Evolutionary conservation across 306 rosid species (phyloP).

Genomic region (Carpinus fangiana): DNA sequence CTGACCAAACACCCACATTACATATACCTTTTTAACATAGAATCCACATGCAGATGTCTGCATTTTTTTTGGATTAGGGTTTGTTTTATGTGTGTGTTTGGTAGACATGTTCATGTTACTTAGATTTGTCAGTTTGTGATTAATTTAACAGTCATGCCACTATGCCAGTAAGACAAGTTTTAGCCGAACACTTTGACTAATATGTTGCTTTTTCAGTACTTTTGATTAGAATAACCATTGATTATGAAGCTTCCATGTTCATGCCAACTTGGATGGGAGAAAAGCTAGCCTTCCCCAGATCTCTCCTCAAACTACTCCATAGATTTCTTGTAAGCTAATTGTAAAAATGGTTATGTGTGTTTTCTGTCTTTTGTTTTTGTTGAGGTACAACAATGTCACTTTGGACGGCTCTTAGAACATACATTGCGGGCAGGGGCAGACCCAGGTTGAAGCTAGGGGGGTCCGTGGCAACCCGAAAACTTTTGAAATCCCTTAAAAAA

Average conservation of each 20-base stretch:
- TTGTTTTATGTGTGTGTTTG: constrained; percentile 46
- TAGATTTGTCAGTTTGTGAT: constrained; percentile 68
- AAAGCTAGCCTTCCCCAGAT: not conserved
- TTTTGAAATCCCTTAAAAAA: too few relatives aligned
- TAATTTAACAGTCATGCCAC: constrained; percentile 19
- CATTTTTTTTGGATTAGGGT: constrained; percentile 39
- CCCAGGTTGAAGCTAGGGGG: too few relatives aligned
- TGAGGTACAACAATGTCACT: too few relatives aligned
- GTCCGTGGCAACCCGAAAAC: too few relatives aligned
- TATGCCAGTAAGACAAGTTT: constrained; percentile 27
- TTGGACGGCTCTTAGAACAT: too few relatives aligned
- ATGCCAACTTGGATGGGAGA: constrained; percentile 19
- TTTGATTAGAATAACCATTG: constrained; percentile 7
- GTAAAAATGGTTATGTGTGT: too few relatives aligned
- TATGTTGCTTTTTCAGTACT: constrained; percentile 15
- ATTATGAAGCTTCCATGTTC: not conserved
- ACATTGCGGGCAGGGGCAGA: too few relatives aligned
- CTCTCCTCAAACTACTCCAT: not conserved
- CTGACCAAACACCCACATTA: constrained; percentile 24
- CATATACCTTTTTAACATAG: constrained; percentile 32
- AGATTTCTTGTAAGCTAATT: not conserved
- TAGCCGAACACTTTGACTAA: constrained; percentile 51
- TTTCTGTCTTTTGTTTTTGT: too few relatives aligned
- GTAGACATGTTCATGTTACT: constrained; percentile 77
- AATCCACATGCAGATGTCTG: constrained; percentile 68